These are phyloP conservation scores for Hsuehochloa calcarea DNA, from an alignment of 176 grass and related monocot species.

Conservation along the genomic window DNA sequence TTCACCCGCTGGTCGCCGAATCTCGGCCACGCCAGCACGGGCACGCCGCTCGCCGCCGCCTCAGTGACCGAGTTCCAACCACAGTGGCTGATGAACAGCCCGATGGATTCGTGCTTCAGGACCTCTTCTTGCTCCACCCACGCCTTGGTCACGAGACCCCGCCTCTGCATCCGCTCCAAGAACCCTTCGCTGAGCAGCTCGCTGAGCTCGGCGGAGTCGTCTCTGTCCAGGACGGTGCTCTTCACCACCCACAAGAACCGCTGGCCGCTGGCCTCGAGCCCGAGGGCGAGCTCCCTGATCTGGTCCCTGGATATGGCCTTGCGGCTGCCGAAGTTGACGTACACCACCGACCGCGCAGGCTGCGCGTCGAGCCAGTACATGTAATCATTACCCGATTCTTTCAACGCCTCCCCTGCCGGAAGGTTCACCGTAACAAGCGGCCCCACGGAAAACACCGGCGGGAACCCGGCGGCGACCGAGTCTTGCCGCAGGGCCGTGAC, in stretches of 20 bases:
- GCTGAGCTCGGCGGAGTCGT: constrained; percentile 33
- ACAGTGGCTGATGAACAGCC: constrained; percentile 71
- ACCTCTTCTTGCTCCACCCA: constrained; percentile 79
- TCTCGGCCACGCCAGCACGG: constrained; percentile 63
- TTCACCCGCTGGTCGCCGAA: constrained; percentile 69
- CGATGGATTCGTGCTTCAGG: constrained; percentile 45
- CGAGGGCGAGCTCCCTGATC: constrained; percentile 52
- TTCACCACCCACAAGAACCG: constrained; percentile 89
- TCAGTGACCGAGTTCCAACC: constrained; percentile 85
- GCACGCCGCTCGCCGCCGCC: constrained; percentile 45
- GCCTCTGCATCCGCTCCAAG: constrained; percentile 39
- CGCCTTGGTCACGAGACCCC: constrained; percentile 50
- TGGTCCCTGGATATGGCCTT: constrained; percentile 47
- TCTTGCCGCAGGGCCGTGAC: constrained; percentile 35
- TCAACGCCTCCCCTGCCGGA: background rate
- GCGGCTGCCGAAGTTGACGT: constrained; percentile 74
- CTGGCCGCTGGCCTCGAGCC: constrained; percentile 49
- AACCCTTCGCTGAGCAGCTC: constrained; percentile 47
- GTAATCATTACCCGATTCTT: background rate
- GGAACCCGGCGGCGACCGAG: constrained; percentile 23
- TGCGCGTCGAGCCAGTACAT: constrained; percentile 51
- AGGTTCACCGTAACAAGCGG: constrained; percentile 21
- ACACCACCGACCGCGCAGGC: constrained; percentile 67
- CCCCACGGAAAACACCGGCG: constrained; percentile 44
- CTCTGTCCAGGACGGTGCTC: constrained; percentile 46